Evolutionary conservation across 345 rosid species (phyloP).

Genomic region (Hevea brasiliensis): DNA sequence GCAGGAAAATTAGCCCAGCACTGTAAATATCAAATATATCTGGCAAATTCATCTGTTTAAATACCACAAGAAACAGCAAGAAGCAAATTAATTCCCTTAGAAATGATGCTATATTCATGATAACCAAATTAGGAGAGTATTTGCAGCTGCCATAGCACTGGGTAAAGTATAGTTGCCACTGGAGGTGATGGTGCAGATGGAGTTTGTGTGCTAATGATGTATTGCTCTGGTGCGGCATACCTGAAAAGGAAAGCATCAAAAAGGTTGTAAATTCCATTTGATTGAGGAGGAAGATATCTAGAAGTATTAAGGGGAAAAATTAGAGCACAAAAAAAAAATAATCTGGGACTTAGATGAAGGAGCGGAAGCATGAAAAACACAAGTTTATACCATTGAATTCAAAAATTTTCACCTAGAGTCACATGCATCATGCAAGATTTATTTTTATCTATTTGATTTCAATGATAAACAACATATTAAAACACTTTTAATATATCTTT

Average conservation of each 20-base stretch:
- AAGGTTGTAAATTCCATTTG: not conserved
- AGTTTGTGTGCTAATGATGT: slow-evolving; percentile 99
- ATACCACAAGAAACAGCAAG: slow-evolving; percentile 19
- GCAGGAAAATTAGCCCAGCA: slow-evolving; percentile 83
- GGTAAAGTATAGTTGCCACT: slow-evolving; percentile 93
- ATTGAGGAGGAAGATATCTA: not conserved
- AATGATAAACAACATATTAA: no score
- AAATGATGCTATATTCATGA: slow-evolving; percentile 16
- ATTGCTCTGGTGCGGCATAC: slow-evolving; percentile 96
- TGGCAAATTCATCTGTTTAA: slow-evolving; percentile 84
- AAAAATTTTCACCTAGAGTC: no score
- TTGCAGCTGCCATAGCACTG: slow-evolving; percentile 94
- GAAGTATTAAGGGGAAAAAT: not conserved
- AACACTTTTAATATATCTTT: no score
- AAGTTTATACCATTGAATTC: no score
- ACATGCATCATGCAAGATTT: no score
- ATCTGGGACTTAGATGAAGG: no score
- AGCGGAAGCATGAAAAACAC: no score
- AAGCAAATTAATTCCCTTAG: not conserved
- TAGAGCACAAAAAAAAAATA: not conserved
- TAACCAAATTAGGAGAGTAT: slow-evolving; percentile 8
- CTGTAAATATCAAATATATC: slow-evolving; percentile 96
- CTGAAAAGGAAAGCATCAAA: slow-evolving; percentile 38
- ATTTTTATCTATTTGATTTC: no score
- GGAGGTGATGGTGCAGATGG: slow-evolving; percentile 99